Conservation (phyloP, 768 basidiomycete species). For the Suillus discolor region DNA sequence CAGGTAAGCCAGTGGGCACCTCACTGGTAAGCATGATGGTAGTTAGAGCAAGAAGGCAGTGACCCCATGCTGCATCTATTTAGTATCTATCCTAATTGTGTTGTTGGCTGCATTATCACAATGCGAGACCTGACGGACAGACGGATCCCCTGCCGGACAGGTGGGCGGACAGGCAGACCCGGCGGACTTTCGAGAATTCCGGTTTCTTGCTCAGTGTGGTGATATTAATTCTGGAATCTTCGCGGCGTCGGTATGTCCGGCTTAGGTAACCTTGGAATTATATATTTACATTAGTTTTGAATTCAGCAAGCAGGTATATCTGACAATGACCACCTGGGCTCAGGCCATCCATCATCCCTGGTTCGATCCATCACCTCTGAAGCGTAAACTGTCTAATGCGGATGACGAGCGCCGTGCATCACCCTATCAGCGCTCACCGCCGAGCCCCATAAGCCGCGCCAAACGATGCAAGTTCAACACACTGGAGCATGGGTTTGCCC, state of each 20-base stretch:
- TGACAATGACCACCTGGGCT: slow-evolving; percentile 39
- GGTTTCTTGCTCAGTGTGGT: too few species aligned
- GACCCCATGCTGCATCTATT: too few species aligned
- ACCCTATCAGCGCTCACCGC: slow-evolving; percentile 33
- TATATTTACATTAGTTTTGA: background rate
- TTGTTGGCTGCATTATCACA: too few species aligned
- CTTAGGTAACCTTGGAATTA: background rate
- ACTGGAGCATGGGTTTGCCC: slow-evolving; percentile 60
- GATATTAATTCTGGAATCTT: slow-evolving; percentile 1
- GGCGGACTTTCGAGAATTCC: too few species aligned
- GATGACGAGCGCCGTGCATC: slow-evolving; percentile 20
- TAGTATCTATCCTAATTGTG: too few species aligned
- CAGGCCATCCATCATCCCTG: slow-evolving; percentile 45
- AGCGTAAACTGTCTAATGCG: slow-evolving; percentile 37
- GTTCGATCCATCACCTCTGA: slow-evolving; percentile 41
- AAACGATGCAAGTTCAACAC: slow-evolving; percentile 53
- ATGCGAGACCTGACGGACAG: too few species aligned
- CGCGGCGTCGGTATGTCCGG: background rate
- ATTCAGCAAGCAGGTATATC: background rate
- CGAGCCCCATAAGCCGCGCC: slow-evolving; percentile 43
- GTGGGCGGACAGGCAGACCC: too few species aligned
- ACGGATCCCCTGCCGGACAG: too few species aligned
- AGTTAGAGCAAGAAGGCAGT: too few species aligned
- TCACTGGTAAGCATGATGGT: too few species aligned
- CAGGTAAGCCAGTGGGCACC: too few species aligned